Conservation (phyloP, 2,329 filamentous ascomycete species). For the Coniosporium tulheliwenetii region DNA sequence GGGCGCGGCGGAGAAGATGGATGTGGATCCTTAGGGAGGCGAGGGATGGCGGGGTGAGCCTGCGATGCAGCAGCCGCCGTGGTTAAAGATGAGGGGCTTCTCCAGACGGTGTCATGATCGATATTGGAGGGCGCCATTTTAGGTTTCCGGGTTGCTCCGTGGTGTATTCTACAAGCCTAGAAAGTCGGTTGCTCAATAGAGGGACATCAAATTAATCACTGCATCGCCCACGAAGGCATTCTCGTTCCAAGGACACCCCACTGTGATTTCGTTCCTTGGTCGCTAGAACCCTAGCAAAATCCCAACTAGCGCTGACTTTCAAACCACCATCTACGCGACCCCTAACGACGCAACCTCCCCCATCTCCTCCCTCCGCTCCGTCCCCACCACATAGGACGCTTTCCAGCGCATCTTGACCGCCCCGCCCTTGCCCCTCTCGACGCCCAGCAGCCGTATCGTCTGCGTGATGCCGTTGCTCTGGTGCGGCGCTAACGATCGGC, state of each 20-base stretch:
- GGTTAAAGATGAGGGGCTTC: too few relatives aligned
- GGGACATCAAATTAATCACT: too few relatives aligned
- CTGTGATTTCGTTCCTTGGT: too few relatives aligned
- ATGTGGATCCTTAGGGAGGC: constrained; percentile 33
- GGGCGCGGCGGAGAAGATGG: constrained; percentile 46
- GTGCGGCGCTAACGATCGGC: constrained; percentile 54
- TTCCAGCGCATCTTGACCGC: constrained; percentile 85
- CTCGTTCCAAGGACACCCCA: too few relatives aligned
- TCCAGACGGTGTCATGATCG: too few relatives aligned
- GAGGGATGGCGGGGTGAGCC: background rate
- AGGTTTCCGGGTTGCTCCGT: too few relatives aligned
- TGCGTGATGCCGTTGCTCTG: constrained; percentile 71
- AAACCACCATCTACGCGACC: constrained; percentile 23
- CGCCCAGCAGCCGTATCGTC: constrained; percentile 60
- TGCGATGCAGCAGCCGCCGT: too few relatives aligned
- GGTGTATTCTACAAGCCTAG: too few relatives aligned
- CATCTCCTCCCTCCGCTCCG: constrained; percentile 55
- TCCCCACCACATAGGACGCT: constrained; percentile 56
- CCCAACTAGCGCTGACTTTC: background rate
- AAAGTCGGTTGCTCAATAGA: too few relatives aligned
- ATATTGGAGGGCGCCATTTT: too few relatives aligned
- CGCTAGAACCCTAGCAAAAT: too few relatives aligned
- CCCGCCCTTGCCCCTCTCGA: constrained; percentile 56
- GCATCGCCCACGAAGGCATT: too few relatives aligned
- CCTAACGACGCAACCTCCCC: constrained; percentile 71